phyloP scores from a whole-genome alignment of 2,329 filamentous ascomycete genomes.

The Cytospora mali region DNA sequence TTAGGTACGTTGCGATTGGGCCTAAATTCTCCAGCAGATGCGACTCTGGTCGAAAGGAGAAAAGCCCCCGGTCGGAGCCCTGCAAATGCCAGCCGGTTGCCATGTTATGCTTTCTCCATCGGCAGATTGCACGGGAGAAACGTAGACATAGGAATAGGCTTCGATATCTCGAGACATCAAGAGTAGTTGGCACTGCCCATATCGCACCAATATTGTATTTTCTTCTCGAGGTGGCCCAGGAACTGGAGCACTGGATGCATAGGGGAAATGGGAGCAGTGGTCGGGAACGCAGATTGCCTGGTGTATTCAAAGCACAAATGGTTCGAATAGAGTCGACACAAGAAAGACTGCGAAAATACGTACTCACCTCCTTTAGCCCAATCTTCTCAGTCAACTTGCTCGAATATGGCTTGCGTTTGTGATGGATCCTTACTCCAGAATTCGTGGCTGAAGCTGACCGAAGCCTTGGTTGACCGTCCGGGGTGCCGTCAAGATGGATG shows the following conservation, averaged over 20 bases:
- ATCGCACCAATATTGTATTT: neutral
- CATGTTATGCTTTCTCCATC: conserved; percentile 21
- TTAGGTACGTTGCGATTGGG: conserved; percentile 15
- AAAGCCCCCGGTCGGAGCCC: conserved; percentile 7
- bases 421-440: neutral
- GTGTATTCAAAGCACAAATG: neutral
- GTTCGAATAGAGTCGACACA: neutral
- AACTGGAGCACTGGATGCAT: neutral
- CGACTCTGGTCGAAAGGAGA: conserved; percentile 9
- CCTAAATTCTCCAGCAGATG: conserved; percentile 13
- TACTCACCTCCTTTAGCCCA: conserved; percentile 1
- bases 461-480: neutral
- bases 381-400: neutral
- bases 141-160: neutral
- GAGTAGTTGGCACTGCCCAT: neutral
- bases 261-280: neutral
- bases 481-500: neutral
- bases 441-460: neutral
- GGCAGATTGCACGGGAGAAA: conserved; percentile 5
- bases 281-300: neutral
- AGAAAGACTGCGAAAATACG: neutral
- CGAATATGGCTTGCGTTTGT: neutral
- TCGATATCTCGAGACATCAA: conserved; percentile 1
- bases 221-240: neutral
- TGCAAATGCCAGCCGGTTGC: conserved; percentile 7